Evolutionary conservation across 2,329 filamentous ascomycete species (phyloP).

Genomic region (Torrubiellomyces zombiae): DNA sequence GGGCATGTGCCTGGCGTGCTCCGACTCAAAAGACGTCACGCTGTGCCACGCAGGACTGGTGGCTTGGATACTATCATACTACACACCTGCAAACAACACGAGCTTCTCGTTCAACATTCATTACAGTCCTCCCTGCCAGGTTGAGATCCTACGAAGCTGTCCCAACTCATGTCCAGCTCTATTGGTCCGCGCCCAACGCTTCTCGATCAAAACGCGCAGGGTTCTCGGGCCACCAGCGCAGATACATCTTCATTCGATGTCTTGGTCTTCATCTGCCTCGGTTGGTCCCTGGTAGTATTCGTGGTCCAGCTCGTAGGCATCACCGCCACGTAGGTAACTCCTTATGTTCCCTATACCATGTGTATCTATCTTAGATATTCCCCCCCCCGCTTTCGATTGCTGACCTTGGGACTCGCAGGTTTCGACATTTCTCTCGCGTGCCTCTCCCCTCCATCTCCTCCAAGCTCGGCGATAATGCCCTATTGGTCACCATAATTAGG

Average conservation of each 20-base stretch:
- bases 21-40: no score
- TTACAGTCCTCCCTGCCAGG: no score
- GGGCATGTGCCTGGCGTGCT: conserved; percentile 2
- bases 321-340: conserved; percentile 31
- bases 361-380: background rate
- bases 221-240: no score
- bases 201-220: no score
- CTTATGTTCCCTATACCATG: background rate
- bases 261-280: conserved; percentile 29
- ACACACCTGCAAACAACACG: no score
- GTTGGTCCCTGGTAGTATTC: conserved; percentile 36
- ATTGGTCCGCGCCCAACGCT: no score
- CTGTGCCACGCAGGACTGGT: no score
- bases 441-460: conserved; percentile 34
- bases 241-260: no score
- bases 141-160: no score
- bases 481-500: conserved; percentile 78
- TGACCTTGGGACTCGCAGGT: conserved; percentile 18
- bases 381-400: background rate
- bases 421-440: conserved; percentile 33
- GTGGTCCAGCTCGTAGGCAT: conserved; percentile 39
- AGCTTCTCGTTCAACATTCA: no score
- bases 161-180: no score
- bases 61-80: no score
- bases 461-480: conserved; percentile 36